phyloP scores from a whole-genome alignment of 495 filamentous ascomycete species.

The Tetracladium marchalianum region DNA sequence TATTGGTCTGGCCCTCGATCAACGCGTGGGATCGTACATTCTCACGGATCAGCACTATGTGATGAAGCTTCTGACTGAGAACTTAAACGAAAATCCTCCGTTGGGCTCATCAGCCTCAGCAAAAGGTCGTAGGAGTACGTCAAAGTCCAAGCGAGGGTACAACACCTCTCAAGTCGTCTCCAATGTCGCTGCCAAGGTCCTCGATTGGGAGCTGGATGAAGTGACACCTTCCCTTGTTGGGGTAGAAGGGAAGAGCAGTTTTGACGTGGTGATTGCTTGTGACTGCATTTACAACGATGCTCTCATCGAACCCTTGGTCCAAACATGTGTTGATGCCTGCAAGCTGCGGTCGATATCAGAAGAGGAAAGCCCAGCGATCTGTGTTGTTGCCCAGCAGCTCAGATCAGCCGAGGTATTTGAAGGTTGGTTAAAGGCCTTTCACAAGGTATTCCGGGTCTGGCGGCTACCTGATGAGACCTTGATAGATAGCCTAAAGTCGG shows the following conservation, averaged over 20 bases:
- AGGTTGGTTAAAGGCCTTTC: constrained; percentile 62
- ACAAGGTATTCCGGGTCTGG: constrained; percentile 60
- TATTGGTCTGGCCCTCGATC: constrained; percentile 54
- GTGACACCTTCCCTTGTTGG: constrained; percentile 30
- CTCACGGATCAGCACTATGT: constrained; percentile 89
- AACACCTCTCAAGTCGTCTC: constrained; percentile 3
- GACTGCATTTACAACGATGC: constrained; percentile 88
- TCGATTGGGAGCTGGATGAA: constrained; percentile 64
- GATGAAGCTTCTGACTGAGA: constrained; percentile 58
- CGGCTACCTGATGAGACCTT: constrained; percentile 57
- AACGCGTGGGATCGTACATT: constrained; percentile 53
- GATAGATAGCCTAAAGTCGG: constrained; percentile 42
- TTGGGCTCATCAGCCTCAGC: not conserved
- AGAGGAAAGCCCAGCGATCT: constrained; percentile 41
- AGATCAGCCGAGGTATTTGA: constrained; percentile 79
- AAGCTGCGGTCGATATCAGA: constrained; percentile 29
- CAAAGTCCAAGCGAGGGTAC: constrained; percentile 16
- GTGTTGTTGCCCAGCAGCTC: constrained; percentile 78
- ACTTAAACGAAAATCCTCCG: constrained; percentile 54
- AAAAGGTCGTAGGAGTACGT: constrained; percentile 20
- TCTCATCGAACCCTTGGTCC: constrained; percentile 72
- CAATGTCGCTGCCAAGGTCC: constrained; percentile 37
- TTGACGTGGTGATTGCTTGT: constrained; percentile 67
- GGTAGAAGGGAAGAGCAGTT: constrained; percentile 19
- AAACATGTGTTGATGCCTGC: constrained; percentile 74